These are phyloP conservation scores for Pholiota molesta DNA, from an alignment of 768 basidiomycete species.

Conservation along the genomic window DNA sequence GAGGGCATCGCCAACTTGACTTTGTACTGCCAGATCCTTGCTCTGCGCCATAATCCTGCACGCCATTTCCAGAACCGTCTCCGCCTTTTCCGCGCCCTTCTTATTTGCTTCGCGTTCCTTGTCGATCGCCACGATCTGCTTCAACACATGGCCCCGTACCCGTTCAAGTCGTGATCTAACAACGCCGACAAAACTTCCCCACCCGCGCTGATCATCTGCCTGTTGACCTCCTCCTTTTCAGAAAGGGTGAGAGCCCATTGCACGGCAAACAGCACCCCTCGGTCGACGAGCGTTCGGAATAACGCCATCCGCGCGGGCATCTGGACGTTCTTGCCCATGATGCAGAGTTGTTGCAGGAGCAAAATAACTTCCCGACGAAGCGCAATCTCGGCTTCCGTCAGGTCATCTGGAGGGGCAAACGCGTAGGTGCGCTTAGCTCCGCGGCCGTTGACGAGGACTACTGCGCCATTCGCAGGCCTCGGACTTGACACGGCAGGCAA, in stretches of 20 bases:
- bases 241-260: conserved; percentile 87
- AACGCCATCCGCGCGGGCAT: conserved; percentile 82
- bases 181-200: conserved; percentile 85
- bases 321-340: conserved; percentile 97
- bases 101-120: conserved; percentile 61
- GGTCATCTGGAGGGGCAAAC: conserved; percentile 58
- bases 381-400: conserved; percentile 55
- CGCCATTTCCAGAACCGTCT: conserved; percentile 76
- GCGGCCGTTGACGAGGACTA: conserved; percentile 27
- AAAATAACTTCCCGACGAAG: conserved; percentile 79
- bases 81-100: conserved; percentile 62
- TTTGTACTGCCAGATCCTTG: conserved; percentile 84
- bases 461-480: conserved; percentile 33
- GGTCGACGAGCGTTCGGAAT: conserved; percentile 86
- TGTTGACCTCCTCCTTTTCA: conserved; percentile 53
- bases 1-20: conserved; percentile 87
- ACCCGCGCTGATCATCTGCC: conserved; percentile 73
- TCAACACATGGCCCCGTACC: conserved; percentile 82
- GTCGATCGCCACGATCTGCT: conserved; percentile 75
- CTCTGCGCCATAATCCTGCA: conserved; percentile 80
- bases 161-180: conserved; percentile 89
- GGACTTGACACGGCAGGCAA: conserved; percentile 23
- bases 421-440: conserved; percentile 40
- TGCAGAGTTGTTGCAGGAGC: conserved; percentile 89
- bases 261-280: conserved; percentile 86